Percentiles rank a stretch among this genome's conserved stretches.
Evolutionary conservation across 2,329 filamentous ascomycete species (phyloP).

Genomic region (Aspergillus alliaceus): DNA sequence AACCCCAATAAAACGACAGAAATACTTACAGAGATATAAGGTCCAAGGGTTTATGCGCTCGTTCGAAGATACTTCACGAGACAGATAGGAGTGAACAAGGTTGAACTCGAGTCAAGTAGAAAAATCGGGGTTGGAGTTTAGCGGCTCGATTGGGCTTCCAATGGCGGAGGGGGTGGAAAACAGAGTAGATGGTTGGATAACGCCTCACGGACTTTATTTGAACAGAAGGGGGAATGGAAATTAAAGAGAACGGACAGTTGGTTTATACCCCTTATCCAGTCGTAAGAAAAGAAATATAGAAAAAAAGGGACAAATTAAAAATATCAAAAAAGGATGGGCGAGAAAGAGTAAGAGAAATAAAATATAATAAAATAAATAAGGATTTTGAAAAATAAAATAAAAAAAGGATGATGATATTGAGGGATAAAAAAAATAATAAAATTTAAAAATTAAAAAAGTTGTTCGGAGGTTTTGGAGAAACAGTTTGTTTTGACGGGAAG

Average conservation of each 20-base stretch:
- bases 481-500: neutral
- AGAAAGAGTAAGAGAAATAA: neutral
- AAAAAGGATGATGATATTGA: neutral
- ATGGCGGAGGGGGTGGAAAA: slow-evolving; percentile 5
- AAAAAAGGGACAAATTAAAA: neutral
- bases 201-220: slow-evolving; percentile 1
- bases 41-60: neutral
- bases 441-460: slow-evolving; percentile 6
- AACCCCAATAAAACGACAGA: neutral
- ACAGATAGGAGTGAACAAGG: neutral
- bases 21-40: slow-evolving; percentile 8
- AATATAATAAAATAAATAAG: neutral
- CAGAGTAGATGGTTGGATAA: neutral
- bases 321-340: neutral
- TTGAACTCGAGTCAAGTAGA: neutral
- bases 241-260: neutral
- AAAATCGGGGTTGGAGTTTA: neutral
- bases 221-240: neutral
- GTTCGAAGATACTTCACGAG: neutral
- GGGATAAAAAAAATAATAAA: slow-evolving; percentile 1
- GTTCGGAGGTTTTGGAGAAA: slow-evolving; percentile 1
- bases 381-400: slow-evolving; percentile 6
- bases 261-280: slow-evolving; percentile 1
- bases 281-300: neutral
- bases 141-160: neutral